A percentile compares a stretch with the other conserved stretches of the same genome.
Evolutionary conservation across 192 early-diverging fungal species (phyloP).

Genomic region (Linnemannia hyalina): DNA sequence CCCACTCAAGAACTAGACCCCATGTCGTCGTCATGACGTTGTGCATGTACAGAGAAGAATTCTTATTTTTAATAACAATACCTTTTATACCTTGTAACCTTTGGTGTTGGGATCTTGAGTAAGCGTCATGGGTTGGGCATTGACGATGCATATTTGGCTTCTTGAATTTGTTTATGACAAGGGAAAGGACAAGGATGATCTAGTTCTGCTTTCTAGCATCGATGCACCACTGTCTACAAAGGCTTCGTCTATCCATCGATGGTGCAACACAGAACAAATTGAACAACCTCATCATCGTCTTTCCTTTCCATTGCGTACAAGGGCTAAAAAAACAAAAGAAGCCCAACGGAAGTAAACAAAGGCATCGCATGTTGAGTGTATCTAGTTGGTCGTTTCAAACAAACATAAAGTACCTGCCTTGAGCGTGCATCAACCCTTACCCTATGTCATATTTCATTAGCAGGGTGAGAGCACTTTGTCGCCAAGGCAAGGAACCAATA

Average conservation of each 20-base stretch:
- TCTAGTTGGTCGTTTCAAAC: neutral
- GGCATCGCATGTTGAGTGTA: neutral
- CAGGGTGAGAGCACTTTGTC: too few species aligned
- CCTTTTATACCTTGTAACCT: neutral
- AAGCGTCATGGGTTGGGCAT: neutral
- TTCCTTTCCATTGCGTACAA: neutral
- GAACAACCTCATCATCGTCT: neutral
- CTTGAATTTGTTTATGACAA: neutral
- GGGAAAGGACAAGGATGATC: neutral
- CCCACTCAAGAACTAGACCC: conserved; percentile 21
- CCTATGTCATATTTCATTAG: neutral
- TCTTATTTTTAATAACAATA: neutral
- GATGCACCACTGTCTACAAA: neutral
- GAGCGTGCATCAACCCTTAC: neutral
- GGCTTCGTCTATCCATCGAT: neutral
- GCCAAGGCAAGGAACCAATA: too few species aligned
- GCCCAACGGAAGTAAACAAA: neutral
- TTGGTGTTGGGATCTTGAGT: neutral
- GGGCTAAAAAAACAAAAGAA: neutral
- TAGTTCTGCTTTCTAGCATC: neutral
- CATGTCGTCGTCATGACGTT: neutral
- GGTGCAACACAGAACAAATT: too few species aligned
- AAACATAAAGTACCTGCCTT: neutral
- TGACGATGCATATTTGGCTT: neutral
- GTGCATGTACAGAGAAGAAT: neutral